Evolutionary conservation across 1,284 basidiomycete species (phyloP), one percentile per base, ranked within the genome.

Genomic region (Neolentinus lepideus): DNA sequence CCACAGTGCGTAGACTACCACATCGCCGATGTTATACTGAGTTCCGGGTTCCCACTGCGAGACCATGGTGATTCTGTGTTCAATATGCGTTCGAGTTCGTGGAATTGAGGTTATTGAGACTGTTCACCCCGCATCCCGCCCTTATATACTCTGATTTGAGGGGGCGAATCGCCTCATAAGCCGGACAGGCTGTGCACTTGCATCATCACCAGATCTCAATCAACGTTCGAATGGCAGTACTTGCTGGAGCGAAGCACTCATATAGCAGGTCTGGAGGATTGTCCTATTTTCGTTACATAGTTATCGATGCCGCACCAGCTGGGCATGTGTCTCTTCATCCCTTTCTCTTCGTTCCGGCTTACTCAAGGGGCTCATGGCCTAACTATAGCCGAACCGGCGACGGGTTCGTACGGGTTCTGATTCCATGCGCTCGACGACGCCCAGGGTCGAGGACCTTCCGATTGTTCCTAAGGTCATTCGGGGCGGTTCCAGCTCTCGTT

Each of bases 21-120:
- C 71, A 54, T 80, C 75, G 59, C 76, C 81, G 50, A 66, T 59
- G 62, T 72, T 69, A 72, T 90, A 90, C 55, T 77, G 65, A 47
- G 75, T 82, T 54, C 83, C 84, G 48, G 85, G 82, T 70, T 84
- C 70, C 86, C 87, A 89, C 53, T 59, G 59, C 56, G 65, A 67
- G 58, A 71, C 67, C 82, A 84, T 66, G 57, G 33, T 53, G 57
- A 54, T 50, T 51, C 38, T 31, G 29, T 31, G 29, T 31, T 12
- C 12, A 12, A 31, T 31, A 12, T 31, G 29, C 6, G 29, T 31
- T 31, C 29, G 29, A 31, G 29, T 31, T 31, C 6, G 29, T 12
- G 4, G 29, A 31, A 4, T 31, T 4, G 6, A 31, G 12, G 29
- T 12, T 6, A 31, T 31, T 4, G 29, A 12, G 29, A n/a, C n/a